These are phyloP conservation scores for Alectoria sarmentosa DNA, from an alignment of 495 filamentous ascomycete genomes.

Conservation along the genomic window DNA sequence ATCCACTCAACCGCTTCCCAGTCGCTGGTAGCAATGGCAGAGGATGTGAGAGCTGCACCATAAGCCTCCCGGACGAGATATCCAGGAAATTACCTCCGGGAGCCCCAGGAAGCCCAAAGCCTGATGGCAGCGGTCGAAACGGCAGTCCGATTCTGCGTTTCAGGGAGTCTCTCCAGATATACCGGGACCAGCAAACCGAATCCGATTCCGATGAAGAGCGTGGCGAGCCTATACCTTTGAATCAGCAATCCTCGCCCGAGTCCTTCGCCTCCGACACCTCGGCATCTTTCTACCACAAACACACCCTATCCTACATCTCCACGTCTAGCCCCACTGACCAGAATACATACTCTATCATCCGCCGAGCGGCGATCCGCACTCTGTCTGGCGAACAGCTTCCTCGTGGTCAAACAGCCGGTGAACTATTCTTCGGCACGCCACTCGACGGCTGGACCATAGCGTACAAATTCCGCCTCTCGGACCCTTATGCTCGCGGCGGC, in stretches of 20 bases:
- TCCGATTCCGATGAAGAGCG: slow-evolving; percentile 35
- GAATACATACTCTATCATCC: slow-evolving; percentile 72
- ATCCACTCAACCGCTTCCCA: slow-evolving; percentile 8
- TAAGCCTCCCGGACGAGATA: slow-evolving; percentile 48
- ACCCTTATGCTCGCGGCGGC: slow-evolving; percentile 80
- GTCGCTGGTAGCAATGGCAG: slow-evolving; percentile 32
- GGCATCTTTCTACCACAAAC: slow-evolving; percentile 56
- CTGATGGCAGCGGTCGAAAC: slow-evolving; percentile 45
- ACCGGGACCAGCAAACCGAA: slow-evolving; percentile 35
- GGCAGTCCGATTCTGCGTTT: slow-evolving; percentile 53
- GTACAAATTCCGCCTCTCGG: slow-evolving; percentile 83
- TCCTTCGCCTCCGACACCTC: slow-evolving; percentile 37
- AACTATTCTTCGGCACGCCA: slow-evolving; percentile 80
- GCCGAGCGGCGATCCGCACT: slow-evolving; percentile 78
- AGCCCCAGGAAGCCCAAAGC: slow-evolving; percentile 43
- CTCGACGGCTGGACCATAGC: slow-evolving; percentile 82
- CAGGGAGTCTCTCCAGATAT: slow-evolving; percentile 42
- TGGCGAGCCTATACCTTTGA: slow-evolving; percentile 27
- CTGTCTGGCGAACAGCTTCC: slow-evolving; percentile 81
- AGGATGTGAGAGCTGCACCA: slow-evolving; percentile 52
- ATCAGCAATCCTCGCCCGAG: slow-evolving; percentile 25
- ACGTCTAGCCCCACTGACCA: slow-evolving; percentile 72
- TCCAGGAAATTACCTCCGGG: slow-evolving; percentile 48
- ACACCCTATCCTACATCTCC: slow-evolving; percentile 80
- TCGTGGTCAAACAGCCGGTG: slow-evolving; percentile 64